Conservation (phyloP, 352 stramenopile genomes). For the Albugo candida region DNA sequence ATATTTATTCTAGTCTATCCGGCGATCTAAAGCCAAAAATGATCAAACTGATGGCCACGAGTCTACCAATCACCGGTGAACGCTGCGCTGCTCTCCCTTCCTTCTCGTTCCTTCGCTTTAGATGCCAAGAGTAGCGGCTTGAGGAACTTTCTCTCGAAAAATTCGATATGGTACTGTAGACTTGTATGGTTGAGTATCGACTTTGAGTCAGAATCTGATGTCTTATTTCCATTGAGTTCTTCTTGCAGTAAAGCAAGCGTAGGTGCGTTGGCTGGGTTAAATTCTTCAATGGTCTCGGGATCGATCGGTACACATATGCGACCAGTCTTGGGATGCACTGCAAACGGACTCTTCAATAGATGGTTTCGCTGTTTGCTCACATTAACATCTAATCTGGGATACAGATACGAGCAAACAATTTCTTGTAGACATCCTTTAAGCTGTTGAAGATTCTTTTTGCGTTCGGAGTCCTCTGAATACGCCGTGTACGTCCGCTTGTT, state of each 20-base stretch:
- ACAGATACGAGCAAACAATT: conserved; percentile 92
- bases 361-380: conserved; percentile 99
- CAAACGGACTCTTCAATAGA: conserved; percentile 98
- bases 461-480: conserved; percentile 12
- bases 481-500: background rate
- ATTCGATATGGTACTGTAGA: conserved; percentile 44
- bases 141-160: conserved; percentile 53
- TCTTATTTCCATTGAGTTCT: conserved; percentile 48
- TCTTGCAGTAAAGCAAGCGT: conserved; percentile 64
- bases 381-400: conserved; percentile 98
- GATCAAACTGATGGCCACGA: no score
- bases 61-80: conserved; percentile 66
- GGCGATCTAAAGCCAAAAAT: no score
- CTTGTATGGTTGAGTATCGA: conserved; percentile 1
- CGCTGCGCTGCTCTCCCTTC: conserved; percentile 42
- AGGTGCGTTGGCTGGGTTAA: conserved; percentile 76
- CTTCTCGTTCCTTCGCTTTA: conserved; percentile 55
- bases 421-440: conserved; percentile 84
- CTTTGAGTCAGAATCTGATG: background rate
- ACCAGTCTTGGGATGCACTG: conserved; percentile 94
- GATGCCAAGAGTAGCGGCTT: conserved; percentile 35
- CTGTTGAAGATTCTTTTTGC: conserved; percentile 45
- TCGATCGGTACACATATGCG: conserved; percentile 95
- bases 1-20: no score
- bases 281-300: conserved; percentile 58